Conservation (phyloP, 169 alveolate species). For the Babesia ovata region DNA sequence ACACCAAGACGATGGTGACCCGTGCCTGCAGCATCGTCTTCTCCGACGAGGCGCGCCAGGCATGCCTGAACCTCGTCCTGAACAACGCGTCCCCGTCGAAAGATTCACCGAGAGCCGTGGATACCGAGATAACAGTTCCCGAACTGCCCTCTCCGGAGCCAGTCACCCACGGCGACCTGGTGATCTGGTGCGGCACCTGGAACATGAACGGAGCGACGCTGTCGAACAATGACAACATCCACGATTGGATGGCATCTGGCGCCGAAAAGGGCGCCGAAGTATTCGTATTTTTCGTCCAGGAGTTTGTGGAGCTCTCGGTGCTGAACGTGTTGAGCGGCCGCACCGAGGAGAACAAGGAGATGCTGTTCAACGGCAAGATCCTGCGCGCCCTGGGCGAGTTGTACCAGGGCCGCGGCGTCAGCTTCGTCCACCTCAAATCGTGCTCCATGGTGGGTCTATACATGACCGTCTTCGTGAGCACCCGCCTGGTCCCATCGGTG, state of each 20-base stretch:
- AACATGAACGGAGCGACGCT: slow-evolving; percentile 72
- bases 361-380: slow-evolving; percentile 38
- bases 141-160: background rate
- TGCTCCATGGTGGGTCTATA: slow-evolving; percentile 59
- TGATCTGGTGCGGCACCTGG: slow-evolving; percentile 80
- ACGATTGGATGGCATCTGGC: slow-evolving; percentile 69
- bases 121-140: background rate
- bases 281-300: slow-evolving; percentile 76
- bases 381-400: slow-evolving; percentile 4
- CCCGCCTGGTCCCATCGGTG: slow-evolving; percentile 19
- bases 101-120: background rate
- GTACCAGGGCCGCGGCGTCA: background rate
- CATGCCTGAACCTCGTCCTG: slow-evolving; percentile 22
- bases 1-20: slow-evolving; percentile 44
- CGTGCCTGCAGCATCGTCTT: slow-evolving; percentile 46
- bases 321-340: slow-evolving; percentile 27
- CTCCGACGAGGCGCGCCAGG: slow-evolving; percentile 50
- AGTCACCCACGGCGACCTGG: slow-evolving; percentile 21
- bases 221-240: slow-evolving; percentile 66
- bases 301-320: slow-evolving; percentile 68
- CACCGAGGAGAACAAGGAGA: slow-evolving; percentile 63
- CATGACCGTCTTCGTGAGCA: slow-evolving; percentile 48
- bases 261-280: slow-evolving; percentile 56
- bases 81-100: background rate
- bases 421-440: slow-evolving; percentile 42